Evolutionary conservation across 2,329 filamentous ascomycete species (phyloP).

Genomic region (Celoporthe dispersa): DNA sequence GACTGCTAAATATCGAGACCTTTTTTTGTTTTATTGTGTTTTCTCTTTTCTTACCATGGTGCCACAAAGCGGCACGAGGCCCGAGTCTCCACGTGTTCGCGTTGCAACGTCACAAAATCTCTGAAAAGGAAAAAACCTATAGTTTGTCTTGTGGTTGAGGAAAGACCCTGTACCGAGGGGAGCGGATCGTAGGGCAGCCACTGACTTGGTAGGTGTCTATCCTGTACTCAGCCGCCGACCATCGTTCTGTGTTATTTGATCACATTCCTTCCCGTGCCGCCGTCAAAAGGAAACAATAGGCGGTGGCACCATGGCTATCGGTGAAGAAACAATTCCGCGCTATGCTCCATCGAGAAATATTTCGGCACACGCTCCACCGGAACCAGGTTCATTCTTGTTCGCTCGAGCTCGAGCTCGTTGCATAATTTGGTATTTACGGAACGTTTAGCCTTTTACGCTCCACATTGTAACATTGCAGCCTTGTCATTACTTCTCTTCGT

Average conservation of each 20-base stretch:
- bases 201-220: neutral
- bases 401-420: neutral
- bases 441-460: neutral
- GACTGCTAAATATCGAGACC: neutral
- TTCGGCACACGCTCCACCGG: neutral
- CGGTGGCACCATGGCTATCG: neutral
- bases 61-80: neutral
- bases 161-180: neutral
- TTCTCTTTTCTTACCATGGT: neutral
- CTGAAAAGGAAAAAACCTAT: neutral
- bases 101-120: neutral
- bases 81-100: neutral
- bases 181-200: neutral
- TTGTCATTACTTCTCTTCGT: neutral
- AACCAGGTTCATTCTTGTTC: neutral
- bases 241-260: neutral
- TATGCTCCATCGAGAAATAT: neutral
- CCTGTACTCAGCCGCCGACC: neutral
- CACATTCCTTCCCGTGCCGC: neutral
- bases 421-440: neutral
- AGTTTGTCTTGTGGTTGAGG: neutral
- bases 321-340: neutral
- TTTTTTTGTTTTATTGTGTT: neutral
- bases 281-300: neutral
- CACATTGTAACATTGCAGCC: neutral